Conservation (phyloP, 495 filamentous ascomycete genomes). For the Podospora comata region DNA sequence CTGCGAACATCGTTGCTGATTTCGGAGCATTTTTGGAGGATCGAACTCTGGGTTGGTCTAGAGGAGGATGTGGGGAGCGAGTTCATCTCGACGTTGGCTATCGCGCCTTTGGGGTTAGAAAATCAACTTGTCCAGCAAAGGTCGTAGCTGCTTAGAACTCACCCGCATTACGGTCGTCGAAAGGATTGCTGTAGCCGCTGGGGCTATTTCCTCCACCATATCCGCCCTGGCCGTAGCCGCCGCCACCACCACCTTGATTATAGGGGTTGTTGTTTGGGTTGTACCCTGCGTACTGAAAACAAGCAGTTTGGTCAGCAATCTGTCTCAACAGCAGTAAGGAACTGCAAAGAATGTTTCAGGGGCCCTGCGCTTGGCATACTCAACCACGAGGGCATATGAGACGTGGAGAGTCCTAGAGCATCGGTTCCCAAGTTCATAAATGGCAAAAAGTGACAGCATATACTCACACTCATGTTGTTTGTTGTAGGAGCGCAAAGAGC, state of each 20-base stretch:
- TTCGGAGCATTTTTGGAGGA: constrained; percentile 77
- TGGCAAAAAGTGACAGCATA: neutral
- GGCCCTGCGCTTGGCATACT: neutral
- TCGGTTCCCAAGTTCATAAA: neutral
- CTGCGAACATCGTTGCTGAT: constrained; percentile 74
- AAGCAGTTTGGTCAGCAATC: neutral
- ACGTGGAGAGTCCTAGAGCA: neutral
- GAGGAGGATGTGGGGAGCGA: constrained; percentile 40
- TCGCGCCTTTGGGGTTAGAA: neutral
- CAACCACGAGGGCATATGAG: neutral
- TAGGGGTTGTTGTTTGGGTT: constrained; percentile 4
- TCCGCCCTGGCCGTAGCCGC: neutral
- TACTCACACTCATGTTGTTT: constrained; percentile 48
- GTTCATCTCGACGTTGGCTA: constrained; percentile 60
- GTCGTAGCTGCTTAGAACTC: constrained; percentile 25
- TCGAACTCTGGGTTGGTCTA: constrained; percentile 46
- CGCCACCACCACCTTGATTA: neutral
- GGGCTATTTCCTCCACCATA: neutral
- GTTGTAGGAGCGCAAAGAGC: constrained; percentile 17
- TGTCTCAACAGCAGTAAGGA: neutral
- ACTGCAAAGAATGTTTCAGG: neutral
- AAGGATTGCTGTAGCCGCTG: constrained; percentile 33
- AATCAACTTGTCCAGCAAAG: neutral
- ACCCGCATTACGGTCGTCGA: constrained; percentile 20
- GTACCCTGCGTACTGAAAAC: constrained; percentile 26